phyloP scores from a whole-genome alignment of 495 filamentous ascomycete genomes.

The Penicillium mononematosum region DNA sequence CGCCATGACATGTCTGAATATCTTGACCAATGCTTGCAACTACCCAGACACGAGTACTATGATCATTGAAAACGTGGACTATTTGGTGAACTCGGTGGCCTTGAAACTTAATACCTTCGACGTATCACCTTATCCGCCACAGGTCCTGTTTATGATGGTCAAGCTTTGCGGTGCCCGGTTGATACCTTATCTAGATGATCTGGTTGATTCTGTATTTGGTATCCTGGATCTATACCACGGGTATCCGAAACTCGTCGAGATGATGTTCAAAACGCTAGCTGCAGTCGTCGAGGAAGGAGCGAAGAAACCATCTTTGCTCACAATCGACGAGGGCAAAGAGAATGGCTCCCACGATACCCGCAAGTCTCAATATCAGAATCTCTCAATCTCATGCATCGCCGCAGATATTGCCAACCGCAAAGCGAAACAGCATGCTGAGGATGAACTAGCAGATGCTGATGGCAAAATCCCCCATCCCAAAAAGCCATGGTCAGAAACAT shows the following conservation, averaged over 20 bases:
- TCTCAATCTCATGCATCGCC: constrained; percentile 40
- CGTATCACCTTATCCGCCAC: constrained; percentile 84
- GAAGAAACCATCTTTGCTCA: constrained; percentile 57
- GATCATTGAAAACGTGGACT: constrained; percentile 91
- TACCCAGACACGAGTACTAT: constrained; percentile 74
- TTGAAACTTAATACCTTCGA: constrained; percentile 89
- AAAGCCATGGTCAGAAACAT: constrained; percentile 39
- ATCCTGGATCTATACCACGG: constrained; percentile 92
- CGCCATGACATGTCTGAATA: constrained; percentile 80
- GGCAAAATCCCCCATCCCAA: constrained; percentile 35
- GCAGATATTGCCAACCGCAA: constrained; percentile 37
- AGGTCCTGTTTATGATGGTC: constrained; percentile 94
- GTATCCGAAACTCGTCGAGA: constrained; percentile 81
- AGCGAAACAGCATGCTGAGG: constrained; percentile 35
- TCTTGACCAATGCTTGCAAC: constrained; percentile 69
- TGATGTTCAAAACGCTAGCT: constrained; percentile 76
- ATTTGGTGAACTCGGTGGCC: constrained; percentile 89
- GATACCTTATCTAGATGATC: constrained; percentile 87
- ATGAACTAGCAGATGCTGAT: constrained; percentile 33
- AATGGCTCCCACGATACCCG: constrained; percentile 32
- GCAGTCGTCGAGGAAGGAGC: constrained; percentile 80
- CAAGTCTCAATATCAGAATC: constrained; percentile 38
- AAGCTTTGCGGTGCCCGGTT: constrained; percentile 76
- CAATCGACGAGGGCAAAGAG: constrained; percentile 42
- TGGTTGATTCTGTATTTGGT: constrained; percentile 83